These are phyloP conservation scores for Chlorencoelia australis DNA, from an alignment of 2,329 filamentous ascomycete species.

Conservation along the genomic window DNA sequence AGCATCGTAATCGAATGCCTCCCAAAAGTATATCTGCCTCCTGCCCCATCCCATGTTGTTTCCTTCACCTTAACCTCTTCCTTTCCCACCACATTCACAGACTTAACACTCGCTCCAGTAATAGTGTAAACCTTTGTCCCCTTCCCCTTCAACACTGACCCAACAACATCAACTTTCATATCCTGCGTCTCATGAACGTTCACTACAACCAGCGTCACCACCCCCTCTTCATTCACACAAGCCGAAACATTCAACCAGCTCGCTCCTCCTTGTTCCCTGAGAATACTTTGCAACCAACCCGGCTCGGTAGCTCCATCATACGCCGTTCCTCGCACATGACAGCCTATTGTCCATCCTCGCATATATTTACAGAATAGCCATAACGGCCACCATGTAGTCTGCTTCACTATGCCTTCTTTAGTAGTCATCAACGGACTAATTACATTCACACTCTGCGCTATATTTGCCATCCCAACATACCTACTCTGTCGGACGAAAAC, in stretches of 20 bases:
- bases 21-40: conserved; percentile 52
- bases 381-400: conserved; percentile 56
- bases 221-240: conserved; percentile 45
- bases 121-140: conserved; percentile 53
- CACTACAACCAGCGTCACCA: conserved; percentile 58
- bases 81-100: conserved; percentile 52
- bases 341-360: conserved; percentile 59
- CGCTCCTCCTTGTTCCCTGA: conserved; percentile 44
- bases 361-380: conserved; percentile 57
- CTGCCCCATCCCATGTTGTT: conserved; percentile 53
- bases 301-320: conserved; percentile 61
- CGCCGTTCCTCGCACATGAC: conserved; percentile 51
- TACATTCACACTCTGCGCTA: conserved; percentile 59
- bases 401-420: conserved; percentile 45
- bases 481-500: conserved; percentile 53
- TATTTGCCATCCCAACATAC: conserved; percentile 55
- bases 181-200: conserved; percentile 56
- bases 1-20: conserved; percentile 64
- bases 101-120: conserved; percentile 43
- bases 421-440: conserved; percentile 57
- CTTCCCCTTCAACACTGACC: conserved; percentile 50
- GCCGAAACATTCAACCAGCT: conserved; percentile 64
- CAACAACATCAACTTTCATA: conserved; percentile 40
- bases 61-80: conserved; percentile 53
- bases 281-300: conserved; percentile 51